Conservation (phyloP, 2,329 filamentous ascomycete species). For the Stagonosporopsis rhizophila region DNA sequence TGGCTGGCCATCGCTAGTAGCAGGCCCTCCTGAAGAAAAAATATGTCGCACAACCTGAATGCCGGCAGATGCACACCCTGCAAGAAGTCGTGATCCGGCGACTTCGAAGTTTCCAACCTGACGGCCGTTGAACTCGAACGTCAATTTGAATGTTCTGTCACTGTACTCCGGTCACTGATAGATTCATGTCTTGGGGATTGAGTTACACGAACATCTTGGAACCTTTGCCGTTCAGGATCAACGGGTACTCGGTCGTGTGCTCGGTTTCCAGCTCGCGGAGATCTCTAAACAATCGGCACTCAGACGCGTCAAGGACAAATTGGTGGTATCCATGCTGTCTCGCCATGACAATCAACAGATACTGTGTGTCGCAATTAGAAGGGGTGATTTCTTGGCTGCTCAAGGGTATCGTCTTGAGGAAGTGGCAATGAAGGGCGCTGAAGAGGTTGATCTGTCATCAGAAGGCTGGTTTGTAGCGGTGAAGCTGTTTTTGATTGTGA, state of each 20-base stretch:
- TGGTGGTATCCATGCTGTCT: not conserved
- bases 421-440: too few species aligned
- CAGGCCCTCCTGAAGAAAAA: not conserved
- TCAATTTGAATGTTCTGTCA: not conserved
- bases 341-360: not conserved
- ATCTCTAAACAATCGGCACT: not conserved
- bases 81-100: not conserved
- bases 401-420: too few species aligned
- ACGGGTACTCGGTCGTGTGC: not conserved
- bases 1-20: not conserved
- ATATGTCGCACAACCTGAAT: not conserved
- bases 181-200: not conserved
- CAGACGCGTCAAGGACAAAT: not conserved
- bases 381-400: not conserved
- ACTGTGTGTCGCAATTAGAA: not conserved
- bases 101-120: not conserved
- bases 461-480: not conserved
- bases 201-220: not conserved
- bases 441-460: not conserved
- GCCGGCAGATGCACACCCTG: conserved; percentile 1
- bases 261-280: conserved; percentile 2
- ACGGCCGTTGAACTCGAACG: not conserved
- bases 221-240: not conserved
- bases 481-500: not conserved
- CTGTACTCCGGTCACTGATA: not conserved